Evolutionary conservation across 306 rosid genomes (phyloP).

Genomic region (Vigna hirtella): DNA sequence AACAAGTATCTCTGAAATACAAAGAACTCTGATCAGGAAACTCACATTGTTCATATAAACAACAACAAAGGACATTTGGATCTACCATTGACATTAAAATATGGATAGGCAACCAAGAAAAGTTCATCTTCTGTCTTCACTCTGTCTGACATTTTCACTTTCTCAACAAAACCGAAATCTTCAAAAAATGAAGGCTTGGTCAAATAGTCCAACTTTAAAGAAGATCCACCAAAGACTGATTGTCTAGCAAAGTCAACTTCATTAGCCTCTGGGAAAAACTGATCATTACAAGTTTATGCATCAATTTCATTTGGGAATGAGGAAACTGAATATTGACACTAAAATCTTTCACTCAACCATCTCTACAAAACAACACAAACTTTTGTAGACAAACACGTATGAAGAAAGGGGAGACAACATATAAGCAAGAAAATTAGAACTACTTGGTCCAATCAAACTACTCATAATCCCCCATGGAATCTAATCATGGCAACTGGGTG

Average conservation of each 20-base stretch:
- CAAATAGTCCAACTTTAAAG: conserved; percentile 89
- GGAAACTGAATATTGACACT: conserved; percentile 36
- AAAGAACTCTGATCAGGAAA: conserved; percentile 41
- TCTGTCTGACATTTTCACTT: conserved; percentile 88
- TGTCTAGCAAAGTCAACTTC: conserved; percentile 92
- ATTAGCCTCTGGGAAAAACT: conserved; percentile 98
- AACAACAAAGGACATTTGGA: conserved; percentile 45
- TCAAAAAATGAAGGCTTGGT: conserved; percentile 95
- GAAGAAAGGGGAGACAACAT: conserved; percentile 11
- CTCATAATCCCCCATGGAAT: conserved; percentile 4
- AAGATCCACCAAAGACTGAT: conserved; percentile 76
- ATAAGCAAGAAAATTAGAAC: conserved; percentile 29
- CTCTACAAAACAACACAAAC: conserved; percentile 34
- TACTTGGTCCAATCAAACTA: conserved; percentile 35
- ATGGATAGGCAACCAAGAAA: conserved; percentile 90
- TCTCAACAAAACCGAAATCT: conserved; percentile 90
- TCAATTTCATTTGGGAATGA: conserved; percentile 39
- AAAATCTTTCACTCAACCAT: conserved; percentile 4
- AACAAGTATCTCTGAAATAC: conserved; percentile 86
- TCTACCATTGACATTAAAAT: conserved; percentile 93
- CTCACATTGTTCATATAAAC: conserved; percentile 15
- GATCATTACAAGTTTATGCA: conserved; percentile 54
- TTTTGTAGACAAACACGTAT: conserved; percentile 4
- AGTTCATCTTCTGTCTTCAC: conserved; percentile 88
- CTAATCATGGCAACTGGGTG: background rate